Conservation (phyloP, 1,284 basidiomycete species). For the Cryptococcus sp. region DNA sequence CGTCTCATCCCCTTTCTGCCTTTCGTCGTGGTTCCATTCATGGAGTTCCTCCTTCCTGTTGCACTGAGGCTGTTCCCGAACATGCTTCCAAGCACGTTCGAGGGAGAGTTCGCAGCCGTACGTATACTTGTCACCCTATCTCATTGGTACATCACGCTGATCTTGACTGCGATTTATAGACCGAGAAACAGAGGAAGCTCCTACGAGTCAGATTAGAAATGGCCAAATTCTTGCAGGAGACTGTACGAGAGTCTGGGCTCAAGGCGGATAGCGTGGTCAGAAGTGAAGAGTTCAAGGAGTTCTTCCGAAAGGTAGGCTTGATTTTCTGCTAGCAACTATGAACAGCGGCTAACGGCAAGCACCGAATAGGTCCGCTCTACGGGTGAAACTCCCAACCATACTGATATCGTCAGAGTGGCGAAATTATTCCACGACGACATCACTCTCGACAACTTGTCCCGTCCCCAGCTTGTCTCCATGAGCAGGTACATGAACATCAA, state of each 20-base stretch:
- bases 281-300: constrained; percentile 96
- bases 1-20: constrained; percentile 93
- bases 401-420: constrained; percentile 91
- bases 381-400: constrained; percentile 84
- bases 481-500: constrained; percentile 97
- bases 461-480: constrained; percentile 96
- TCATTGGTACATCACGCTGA: neutral
- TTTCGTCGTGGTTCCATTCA: constrained; percentile 95
- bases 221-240: constrained; percentile 99
- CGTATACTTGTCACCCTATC: constrained; percentile 42
- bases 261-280: constrained; percentile 90
- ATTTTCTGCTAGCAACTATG: neutral
- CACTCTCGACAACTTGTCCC: constrained; percentile 94
- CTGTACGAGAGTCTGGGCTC: constrained; percentile 88
- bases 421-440: constrained; percentile 97
- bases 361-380: constrained; percentile 77
- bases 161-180: constrained; percentile 57
- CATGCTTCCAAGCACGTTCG: constrained; percentile 98
- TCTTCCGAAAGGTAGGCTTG: constrained; percentile 83
- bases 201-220: constrained; percentile 94
- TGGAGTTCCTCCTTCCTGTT: constrained; percentile 96
- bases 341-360: neutral
- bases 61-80: constrained; percentile 97
- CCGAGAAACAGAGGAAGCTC: constrained; percentile 95
- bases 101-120: constrained; percentile 91